phyloP scores from a whole-genome alignment of 371 early-diverging fungal genomes.

The Lichtheimia corymbifera region DNA sequence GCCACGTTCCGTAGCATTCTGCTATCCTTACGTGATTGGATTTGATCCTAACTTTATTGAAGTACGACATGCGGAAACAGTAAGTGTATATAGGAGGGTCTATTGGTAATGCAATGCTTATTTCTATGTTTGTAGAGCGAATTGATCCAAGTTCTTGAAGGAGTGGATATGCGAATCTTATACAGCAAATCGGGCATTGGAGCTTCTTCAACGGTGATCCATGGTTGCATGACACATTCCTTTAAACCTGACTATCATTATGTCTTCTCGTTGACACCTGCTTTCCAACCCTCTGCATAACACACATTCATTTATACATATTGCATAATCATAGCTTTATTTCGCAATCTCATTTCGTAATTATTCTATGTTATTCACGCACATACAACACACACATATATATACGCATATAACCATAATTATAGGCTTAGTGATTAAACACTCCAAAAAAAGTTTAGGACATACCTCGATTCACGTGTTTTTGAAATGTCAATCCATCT shows the following conservation, averaged over 20 bases:
- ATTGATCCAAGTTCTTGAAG: conserved; percentile 42
- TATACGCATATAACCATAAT: not conserved
- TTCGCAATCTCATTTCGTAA: not conserved
- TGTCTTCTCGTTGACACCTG: conserved; percentile 30
- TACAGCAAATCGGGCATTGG: conserved; percentile 26
- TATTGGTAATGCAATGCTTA: not conserved
- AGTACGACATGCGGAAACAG: conserved; percentile 82
- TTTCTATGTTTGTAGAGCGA: conserved; percentile 29
- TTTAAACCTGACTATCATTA: conserved; percentile 47
- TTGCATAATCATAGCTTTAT: not conserved
- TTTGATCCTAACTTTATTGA: conserved; percentile 88
- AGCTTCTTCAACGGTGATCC: conserved; percentile 32
- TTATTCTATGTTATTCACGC: not conserved
- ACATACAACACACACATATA: not conserved
- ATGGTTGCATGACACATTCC: conserved; percentile 49
- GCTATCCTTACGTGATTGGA: conserved; percentile 84
- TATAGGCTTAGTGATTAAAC: not conserved
- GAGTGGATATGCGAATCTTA: conserved; percentile 36
- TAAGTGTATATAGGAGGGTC: conserved; percentile 26
- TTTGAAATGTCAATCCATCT: conserved; percentile 35
- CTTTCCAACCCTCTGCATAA: not conserved
- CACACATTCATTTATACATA: not conserved
- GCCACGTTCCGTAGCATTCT: conserved; percentile 64
- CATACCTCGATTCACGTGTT: no score
- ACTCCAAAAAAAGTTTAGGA: not conserved